Conservation (phyloP, 352 stramenopile species). For the Pythium phragmitis region DNA sequence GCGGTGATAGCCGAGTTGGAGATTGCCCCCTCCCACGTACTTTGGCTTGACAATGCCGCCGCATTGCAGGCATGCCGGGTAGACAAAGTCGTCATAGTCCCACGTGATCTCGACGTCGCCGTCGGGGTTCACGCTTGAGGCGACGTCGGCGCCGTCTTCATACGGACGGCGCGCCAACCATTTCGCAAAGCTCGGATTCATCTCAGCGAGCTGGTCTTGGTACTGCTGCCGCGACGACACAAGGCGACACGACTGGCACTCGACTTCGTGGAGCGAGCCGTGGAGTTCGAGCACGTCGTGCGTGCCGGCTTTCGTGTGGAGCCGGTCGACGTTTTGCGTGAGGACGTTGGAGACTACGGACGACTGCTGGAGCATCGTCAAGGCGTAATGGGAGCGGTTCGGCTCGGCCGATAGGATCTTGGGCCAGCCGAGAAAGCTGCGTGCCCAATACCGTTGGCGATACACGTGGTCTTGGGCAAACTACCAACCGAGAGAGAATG, state of each 20-base stretch:
- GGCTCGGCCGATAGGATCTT: slow-evolving; percentile 78
- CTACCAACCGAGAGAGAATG: slow-evolving; percentile 16
- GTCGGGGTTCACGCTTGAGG: slow-evolving; percentile 90
- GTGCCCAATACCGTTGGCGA: slow-evolving; percentile 93
- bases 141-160: slow-evolving; percentile 48
- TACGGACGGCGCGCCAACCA: slow-evolving; percentile 40
- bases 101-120: slow-evolving; percentile 91
- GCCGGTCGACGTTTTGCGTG: slow-evolving; percentile 97
- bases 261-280: slow-evolving; percentile 89
- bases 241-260: slow-evolving; percentile 72
- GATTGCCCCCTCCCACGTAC: slow-evolving; percentile 30
- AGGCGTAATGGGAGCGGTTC: slow-evolving; percentile 89
- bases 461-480: slow-evolving; percentile 70
- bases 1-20: neutral
- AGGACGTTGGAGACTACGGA: slow-evolving; percentile 70
- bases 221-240: slow-evolving; percentile 77
- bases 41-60: slow-evolving; percentile 81
- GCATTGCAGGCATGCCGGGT: slow-evolving; percentile 69
- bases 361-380: slow-evolving; percentile 76
- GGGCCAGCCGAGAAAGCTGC: slow-evolving; percentile 87
- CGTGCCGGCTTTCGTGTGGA: slow-evolving; percentile 92
- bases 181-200: slow-evolving; percentile 73
- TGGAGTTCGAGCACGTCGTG: slow-evolving; percentile 93
- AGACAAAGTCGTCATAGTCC: slow-evolving; percentile 83
- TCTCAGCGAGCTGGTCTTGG: slow-evolving; percentile 74